Base-by-base conservation (phyloP, 192 early-diverging fungal species). In the Coemansia javaensis region DNA sequence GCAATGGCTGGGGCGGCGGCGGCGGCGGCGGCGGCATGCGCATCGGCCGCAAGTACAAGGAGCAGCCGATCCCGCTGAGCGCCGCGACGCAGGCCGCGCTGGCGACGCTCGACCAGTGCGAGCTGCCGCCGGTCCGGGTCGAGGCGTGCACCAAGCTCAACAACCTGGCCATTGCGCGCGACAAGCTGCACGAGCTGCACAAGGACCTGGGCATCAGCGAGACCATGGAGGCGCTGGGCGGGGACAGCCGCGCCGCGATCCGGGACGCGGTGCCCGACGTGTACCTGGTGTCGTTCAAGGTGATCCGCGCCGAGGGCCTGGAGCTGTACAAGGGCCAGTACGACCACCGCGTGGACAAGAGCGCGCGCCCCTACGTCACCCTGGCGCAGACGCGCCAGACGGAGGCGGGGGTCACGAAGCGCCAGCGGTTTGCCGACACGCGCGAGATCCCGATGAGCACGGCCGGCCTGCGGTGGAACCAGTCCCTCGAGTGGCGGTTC, bases 401-500 rank as follows among this genome's bases (percentile, higher is more conserved):
- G 39, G 56, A 27, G 56, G 69, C 40, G 47, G 50, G 37, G 49
- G 83, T 30, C 65, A 67, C 54, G 55, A 79, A 60, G 75, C 85
- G 49, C 56, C 74, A 40, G 75, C 82, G 21, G 50, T 82, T 47
- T 82, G 79, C 47, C 43, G 81, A 82, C 27, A 84, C 85, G 3
- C 64, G 73, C 9, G 56, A 57, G 8, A 61, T 58, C 0, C 35
- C 58, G 1, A n/a, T 48, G 0, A 59, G 65, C 4, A 13, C 53
- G 0, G 44, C 81, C 7, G 88, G 89, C 43, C 87, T 86, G n/a
- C 77, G 85, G 20, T 90, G 89, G 89, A 84, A 90, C 46, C 79
- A 90, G 60, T 71, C 79, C 20, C 87, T 87, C 59, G 83, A 90
- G 42, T 62, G 83, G 31, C 76, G 77, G 10, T 45, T 89, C 18